Conservation (phyloP, 2,329 filamentous ascomycete genomes). For the Lasiodiplodia citricola region DNA sequence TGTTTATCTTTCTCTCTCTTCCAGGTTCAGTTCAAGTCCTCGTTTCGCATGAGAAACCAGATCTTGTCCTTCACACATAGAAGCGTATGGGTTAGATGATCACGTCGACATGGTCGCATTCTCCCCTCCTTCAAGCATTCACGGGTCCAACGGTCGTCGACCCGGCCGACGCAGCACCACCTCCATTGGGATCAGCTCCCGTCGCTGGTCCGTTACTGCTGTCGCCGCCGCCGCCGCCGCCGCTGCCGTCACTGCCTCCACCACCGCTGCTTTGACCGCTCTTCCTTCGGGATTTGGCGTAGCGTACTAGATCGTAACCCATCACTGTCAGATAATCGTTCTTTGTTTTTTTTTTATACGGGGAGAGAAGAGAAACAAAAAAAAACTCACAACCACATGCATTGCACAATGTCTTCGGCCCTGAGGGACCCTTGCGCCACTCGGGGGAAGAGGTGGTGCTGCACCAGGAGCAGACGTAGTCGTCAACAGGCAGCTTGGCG, state of each 20-base stretch:
- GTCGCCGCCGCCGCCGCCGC: background rate
- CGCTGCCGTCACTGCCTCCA: background rate
- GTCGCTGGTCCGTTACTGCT: background rate
- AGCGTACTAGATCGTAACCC: background rate
- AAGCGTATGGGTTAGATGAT: too few species aligned
- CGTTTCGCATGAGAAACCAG: too few species aligned
- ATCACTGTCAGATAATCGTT: background rate
- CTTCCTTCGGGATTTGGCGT: slow-evolving; percentile 18
- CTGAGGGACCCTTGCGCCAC: slow-evolving; percentile 17
- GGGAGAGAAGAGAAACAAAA: background rate
- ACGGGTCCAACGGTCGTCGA: background rate
- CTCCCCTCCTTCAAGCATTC: background rate
- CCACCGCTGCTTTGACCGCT: background rate
- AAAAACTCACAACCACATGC: slow-evolving; percentile 23
- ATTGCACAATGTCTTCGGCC: slow-evolving; percentile 24
- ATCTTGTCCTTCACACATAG: too few species aligned
- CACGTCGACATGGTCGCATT: background rate
- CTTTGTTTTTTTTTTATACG: background rate
- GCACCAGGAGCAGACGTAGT: slow-evolving; percentile 22
- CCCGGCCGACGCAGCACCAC: background rate
- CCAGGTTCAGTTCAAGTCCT: too few species aligned
- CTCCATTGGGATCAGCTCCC: background rate
- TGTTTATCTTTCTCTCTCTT: too few species aligned
- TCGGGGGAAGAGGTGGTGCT: slow-evolving; percentile 9
- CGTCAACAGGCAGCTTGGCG: slow-evolving; percentile 4